Conservation (phyloP, 352 stramenopile genomes). For the Phytophthora meadii region DNA sequence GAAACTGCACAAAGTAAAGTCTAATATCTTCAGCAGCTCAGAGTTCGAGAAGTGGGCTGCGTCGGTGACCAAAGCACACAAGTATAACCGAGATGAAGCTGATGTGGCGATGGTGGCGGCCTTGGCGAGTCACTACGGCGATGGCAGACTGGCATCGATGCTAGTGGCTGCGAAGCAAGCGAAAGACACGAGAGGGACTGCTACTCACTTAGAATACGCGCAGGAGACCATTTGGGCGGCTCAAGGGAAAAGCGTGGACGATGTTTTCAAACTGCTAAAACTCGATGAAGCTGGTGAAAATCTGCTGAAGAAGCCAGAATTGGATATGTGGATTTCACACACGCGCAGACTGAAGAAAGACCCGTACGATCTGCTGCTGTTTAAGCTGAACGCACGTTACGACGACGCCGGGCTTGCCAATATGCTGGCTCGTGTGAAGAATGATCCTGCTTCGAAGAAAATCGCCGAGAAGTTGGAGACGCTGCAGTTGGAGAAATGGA, state of each 20-base stretch:
- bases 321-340: constrained; percentile 1
- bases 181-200: too few relatives aligned
- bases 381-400: neutral
- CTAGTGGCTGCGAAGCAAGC: too few relatives aligned
- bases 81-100: neutral
- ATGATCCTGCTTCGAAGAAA: neutral
- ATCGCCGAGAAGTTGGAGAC: constrained; percentile 2
- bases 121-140: neutral
- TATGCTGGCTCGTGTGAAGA: constrained; percentile 3
- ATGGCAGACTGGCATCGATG: neutral
- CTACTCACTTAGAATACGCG: neutral
- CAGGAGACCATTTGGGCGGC: neutral
- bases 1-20: neutral
- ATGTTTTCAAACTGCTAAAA: constrained; percentile 2
- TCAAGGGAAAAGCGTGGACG: neutral
- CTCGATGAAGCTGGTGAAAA: constrained; percentile 2
- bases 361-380: constrained; percentile 1
- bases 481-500: neutral
- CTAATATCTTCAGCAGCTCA: neutral
- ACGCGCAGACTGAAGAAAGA: neutral
- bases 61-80: neutral
- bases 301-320: constrained; percentile 1
- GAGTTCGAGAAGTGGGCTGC: constrained; percentile 4
- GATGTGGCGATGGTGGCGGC: neutral
- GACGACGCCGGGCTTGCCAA: neutral